phyloP scores from a whole-genome alignment of 2,329 filamentous ascomycete species.

The Pestalotiopsis sp. region DNA sequence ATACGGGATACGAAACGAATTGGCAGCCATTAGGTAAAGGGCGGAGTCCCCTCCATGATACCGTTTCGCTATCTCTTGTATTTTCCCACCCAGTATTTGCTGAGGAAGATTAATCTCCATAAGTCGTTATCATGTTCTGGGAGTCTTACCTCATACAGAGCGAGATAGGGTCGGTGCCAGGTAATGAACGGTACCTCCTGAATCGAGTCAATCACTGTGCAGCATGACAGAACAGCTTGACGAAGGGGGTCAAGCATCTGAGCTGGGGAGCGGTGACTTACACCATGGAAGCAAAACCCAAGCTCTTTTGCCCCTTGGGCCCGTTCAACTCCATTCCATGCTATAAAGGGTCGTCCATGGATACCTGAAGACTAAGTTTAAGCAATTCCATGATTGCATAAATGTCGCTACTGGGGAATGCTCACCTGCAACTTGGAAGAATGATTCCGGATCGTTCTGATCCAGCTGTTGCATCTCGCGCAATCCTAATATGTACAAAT shows the following conservation, averaged over 20 bases:
- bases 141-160: conserved; percentile 53
- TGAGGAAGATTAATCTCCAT: conserved; percentile 23
- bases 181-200: conserved; percentile 52
- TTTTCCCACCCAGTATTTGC: conserved; percentile 54
- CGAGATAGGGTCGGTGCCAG: conserved; percentile 60
- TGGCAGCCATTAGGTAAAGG: conserved; percentile 47
- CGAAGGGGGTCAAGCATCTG: not conserved
- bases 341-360: conserved; percentile 38
- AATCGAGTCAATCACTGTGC: conserved; percentile 12
- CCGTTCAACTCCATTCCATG: conserved; percentile 44
- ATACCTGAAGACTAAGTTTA: conserved; percentile 20
- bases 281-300: conserved; percentile 38
- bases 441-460: conserved; percentile 47
- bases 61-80: conserved; percentile 45
- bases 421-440: conserved; percentile 52
- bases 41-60: conserved; percentile 39
- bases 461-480: conserved; percentile 43
- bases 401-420: not conserved
- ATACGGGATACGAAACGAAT: conserved; percentile 49
- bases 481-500: conserved; percentile 52
- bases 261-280: conserved; percentile 27
- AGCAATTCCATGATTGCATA: not conserved
- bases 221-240: not conserved
- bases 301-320: conserved; percentile 25
- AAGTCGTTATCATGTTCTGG: conserved; percentile 14